Conservation (phyloP, 2,329 filamentous ascomycete species). For the Alternaria incomplexa region DNA sequence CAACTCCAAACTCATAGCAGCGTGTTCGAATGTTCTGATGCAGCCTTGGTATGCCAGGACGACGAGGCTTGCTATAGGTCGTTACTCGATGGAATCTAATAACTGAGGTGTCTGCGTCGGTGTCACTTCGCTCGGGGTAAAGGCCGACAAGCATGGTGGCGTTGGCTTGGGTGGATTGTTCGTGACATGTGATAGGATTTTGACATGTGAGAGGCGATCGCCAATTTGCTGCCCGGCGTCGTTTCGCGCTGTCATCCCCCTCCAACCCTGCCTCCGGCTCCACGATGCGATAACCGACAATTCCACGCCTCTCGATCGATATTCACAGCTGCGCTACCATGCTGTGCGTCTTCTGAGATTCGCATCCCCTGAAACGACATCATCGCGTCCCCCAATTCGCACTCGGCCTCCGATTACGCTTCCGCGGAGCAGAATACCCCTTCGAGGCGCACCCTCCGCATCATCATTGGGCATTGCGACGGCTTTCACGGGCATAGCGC, state of each 20-base stretch:
- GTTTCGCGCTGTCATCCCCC: conserved; percentile 6
- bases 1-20: not conserved
- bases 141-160: conserved; percentile 20
- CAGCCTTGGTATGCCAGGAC: not conserved
- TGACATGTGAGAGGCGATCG: conserved; percentile 31
- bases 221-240: conserved; percentile 25
- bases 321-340: not conserved
- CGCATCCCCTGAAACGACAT: conserved; percentile 16
- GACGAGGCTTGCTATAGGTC: not conserved
- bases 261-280: conserved; percentile 7
- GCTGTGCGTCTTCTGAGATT: conserved; percentile 2
- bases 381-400: conserved; percentile 17
- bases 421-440: conserved; percentile 20
- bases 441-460: conserved; percentile 17
- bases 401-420: conserved; percentile 16
- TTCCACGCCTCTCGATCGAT: not conserved
- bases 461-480: conserved; percentile 8
- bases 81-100: not conserved
- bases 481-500: conserved; percentile 13
- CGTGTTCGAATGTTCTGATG: not conserved
- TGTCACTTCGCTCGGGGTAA: not conserved
- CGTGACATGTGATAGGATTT: conserved; percentile 27
- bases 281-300: conserved; percentile 9
- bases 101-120: not conserved
- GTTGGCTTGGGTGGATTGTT: conserved; percentile 20